Base-by-base conservation (phyloP, 2,329 filamentous ascomycete species). In the Colletotrichum sp. region DNA sequence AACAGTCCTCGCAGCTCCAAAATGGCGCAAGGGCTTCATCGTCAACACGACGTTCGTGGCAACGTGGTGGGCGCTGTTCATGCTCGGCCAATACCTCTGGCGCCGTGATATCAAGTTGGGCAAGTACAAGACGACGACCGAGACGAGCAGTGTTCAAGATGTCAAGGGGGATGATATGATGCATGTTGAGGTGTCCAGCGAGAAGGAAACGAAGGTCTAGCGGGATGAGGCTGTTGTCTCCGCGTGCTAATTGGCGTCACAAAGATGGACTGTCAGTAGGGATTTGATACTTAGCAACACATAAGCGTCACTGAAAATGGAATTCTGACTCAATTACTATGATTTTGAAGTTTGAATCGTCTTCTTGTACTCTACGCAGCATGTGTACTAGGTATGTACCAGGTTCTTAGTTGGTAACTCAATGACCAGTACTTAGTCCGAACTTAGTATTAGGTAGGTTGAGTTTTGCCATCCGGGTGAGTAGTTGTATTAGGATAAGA, bases 1-100 rank as follows among this genome's bases (percentile, higher is more conserved):
- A 7, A 59, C 13, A 59, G 2, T 26, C 0, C 8, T 15, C 21
- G 2, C 13, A 59, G 78, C 70, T 10, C 77, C 78, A 2, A 52
- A 68, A 12, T 78, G 78, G 77, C 63, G 55, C 36, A 79, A 77
- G 30, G 78, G 77, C 0, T 78, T 64, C 49, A 79, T 65, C n/a
- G 78, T 79, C 49, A 79, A 79, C 32, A 72, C 32, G 16, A 26
- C 44, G 1, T 76, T 72, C 26, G 26, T 76, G 1, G 64, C 30
- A 24, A n/a, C 21, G 16, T 76, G 26, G 21, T 76, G 73, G 73
- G 21, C 49, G 7, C 44, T 76, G 8, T 76, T 76, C 36, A 34
- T 72, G 69, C 8, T 76, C 5, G 73, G 69, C 2, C 55, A 65
- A 30, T 64, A 72, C 24, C 57, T 67, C 21, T 76, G 65, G 74